Evolutionary conservation across 2,329 filamentous ascomycete species (phyloP), one percentile per base, ranked within the genome.

Genomic region (Colletotrichum simmondsii): DNA sequence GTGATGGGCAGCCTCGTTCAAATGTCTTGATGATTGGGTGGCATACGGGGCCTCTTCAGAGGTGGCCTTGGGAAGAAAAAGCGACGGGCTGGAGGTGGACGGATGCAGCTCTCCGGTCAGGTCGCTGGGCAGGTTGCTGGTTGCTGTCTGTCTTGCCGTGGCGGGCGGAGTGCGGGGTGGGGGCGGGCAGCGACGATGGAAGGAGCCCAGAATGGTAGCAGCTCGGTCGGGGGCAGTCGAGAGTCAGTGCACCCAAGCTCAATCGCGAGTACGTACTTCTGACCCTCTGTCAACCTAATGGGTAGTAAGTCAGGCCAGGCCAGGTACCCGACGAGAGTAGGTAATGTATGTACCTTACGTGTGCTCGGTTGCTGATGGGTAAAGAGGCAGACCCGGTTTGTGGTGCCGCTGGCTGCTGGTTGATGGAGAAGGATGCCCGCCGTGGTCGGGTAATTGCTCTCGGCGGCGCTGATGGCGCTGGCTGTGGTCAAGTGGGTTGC

Each of bases 31-130:
- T 72, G 64, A 72, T 68, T 68, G 69, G 64, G 60, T 65, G 46
- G 69, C 69, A 72, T 68, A 73, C 24, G 42, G 71, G 68, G 71
- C 68, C 68, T 73, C 49, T 52, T 67, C 37, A 58, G 68, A 73
- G 52, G 62, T 59, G 68, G 37, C 63, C 62, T 67, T 72, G 62
- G 52, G 62, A 46, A 58, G 68, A 58, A 63, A 61, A 49, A 49
- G 42, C 65, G 46, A 62, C 53, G 35, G 63, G 53, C 68, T 62
- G 35, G 22, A 70, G 66, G 46, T 61, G 66, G 66, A 70, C 32
- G 60, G 56, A 70, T 72, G 70, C 70, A 72, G 70, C 66, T 65
- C 60, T 68, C 54, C 70, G 49, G 68, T 66, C 62, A 60, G 54
- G 68, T 42, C 56, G 49, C 30, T 71, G 42, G 42, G 42, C 19